Evolutionary conservation across 495 filamentous ascomycete genomes (phyloP), one percentile per base, ranked within the genome.

Genomic region (Hyaloscypha variabilis): DNA sequence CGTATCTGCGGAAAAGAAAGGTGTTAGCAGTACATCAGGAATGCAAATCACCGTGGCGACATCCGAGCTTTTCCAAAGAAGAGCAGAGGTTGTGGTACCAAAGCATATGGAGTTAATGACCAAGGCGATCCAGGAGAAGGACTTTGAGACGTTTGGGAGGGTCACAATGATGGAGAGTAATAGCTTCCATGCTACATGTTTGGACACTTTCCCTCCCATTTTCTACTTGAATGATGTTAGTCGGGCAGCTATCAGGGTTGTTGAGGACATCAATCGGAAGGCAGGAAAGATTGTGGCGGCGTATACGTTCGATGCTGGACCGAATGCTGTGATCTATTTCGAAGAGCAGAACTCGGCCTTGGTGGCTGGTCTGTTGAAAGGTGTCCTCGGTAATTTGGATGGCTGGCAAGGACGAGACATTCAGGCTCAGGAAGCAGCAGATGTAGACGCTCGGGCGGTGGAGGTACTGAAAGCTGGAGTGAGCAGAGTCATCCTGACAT

Each of bases 301-400:
- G 23, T 99, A 99, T 76, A 99, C 95, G 0, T 99, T 97, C 73
- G 95, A 99, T 77, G 95, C 95, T 1, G 95, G 95, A 52, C 96
- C 95, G 67, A 99, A 99, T 75, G 91, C 91, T 31, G 95, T 99
- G 30, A 87, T 99, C 51, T 99, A 98, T 77, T 97, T 93, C 67
- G 84, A 91, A 31, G 90, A 92, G 77, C 80, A 91, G 82, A 85
- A 94, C 70, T 85, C 87, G 56, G 83, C 79, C 26, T 74, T 83
- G 6, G 90, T 99, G 23, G 80, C 89, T 1, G 93, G 91, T 5
- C 84, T 85, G 2, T 88, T 97, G 74, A 87, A 87, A 75, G 69
- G 67, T 30, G 68, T 81, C 8, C 72, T 90, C 21, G 77, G 77
- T 4, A 77, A 72, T 23, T 76, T 89, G 1, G 79, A 83, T 52